These are phyloP conservation scores for Chaetomium strumarium DNA, from an alignment of 2,329 filamentous ascomycete genomes.

Conservation along the genomic window DNA sequence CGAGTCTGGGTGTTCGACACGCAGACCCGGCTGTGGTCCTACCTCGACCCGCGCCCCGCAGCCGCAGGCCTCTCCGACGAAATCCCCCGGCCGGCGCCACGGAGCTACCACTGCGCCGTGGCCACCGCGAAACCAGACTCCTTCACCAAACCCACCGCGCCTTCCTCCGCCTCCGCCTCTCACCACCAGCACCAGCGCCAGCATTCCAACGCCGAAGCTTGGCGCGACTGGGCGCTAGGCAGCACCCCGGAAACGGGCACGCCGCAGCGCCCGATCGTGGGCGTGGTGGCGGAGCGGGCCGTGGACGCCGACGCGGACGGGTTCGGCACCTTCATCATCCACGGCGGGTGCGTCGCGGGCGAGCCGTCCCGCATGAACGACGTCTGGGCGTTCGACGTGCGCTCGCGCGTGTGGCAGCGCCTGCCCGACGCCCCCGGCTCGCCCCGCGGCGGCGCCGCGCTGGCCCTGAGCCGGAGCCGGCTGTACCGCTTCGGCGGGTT, in stretches of 20 bases:
- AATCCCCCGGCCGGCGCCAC: constrained; percentile 45
- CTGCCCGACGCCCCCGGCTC: constrained; percentile 62
- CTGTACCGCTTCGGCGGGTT: constrained; percentile 78
- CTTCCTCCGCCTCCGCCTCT: constrained; percentile 19
- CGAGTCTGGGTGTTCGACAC: constrained; percentile 73
- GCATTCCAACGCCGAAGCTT: constrained; percentile 33
- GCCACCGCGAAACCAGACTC: constrained; percentile 52
- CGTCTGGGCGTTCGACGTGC: constrained; percentile 72
- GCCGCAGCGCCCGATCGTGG: constrained; percentile 54
- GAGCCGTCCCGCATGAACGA: constrained; percentile 56
- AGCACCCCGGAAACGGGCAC: constrained; percentile 47
- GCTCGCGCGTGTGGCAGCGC: constrained; percentile 58
- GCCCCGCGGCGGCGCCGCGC: constrained; percentile 59
- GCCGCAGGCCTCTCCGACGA: constrained; percentile 20
- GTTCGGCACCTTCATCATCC: constrained; percentile 65
- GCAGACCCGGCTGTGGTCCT: constrained; percentile 56
- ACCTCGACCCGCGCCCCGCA: constrained; percentile 50
- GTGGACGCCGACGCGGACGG: constrained; percentile 57
- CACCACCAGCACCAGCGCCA: constrained; percentile 27
- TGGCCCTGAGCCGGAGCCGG: constrained; percentile 57
- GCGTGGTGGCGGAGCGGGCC: constrained; percentile 50
- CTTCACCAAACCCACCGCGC: too few species aligned
- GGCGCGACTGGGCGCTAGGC: constrained; percentile 46
- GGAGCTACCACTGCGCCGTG: constrained; percentile 65
- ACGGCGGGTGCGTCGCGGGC: constrained; percentile 64